Evolutionary conservation across 2,329 filamentous ascomycete genomes (phyloP), one percentile per base, ranked within the genome.

Genomic region (Knoxdaviesia capensis): DNA sequence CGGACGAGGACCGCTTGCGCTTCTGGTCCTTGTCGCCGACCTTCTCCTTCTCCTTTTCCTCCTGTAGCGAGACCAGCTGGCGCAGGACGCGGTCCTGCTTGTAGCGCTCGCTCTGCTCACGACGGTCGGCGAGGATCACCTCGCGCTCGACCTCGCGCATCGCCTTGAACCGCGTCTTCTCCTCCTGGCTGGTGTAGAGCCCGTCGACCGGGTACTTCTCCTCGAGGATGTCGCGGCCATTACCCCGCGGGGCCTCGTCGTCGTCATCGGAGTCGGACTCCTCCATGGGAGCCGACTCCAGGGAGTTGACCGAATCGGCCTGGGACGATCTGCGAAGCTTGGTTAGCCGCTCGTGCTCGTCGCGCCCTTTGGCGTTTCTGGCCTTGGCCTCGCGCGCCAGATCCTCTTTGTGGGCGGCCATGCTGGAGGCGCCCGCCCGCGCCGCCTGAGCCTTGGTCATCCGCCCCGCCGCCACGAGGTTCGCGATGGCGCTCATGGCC

Each of bases 71-170:
- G 39, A 92, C 70, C 46, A 92, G 75, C 51, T 81, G 79, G 46
- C 81, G 82, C 40, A 94, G 71, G 47, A 87, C 75, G 39, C 77
- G 70, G 53, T 90, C 85, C 60, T 94, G 88, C 45, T 80, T 74
- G 51, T 82, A 78, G 41, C 77, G 77, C 53, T 90, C 82, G 44
- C 87, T 78, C 56, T 90, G 77, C 51, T 84, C 76, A 34, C 80
- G 79, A 49, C 90, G 84, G 50, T 93, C 83, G 20, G 86, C 88
- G 6, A 98, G 71, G 38, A 94, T 78, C 55, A 85, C 76, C 59
- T 98, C 90, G 47, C 88, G 80, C 54, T 93, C 78, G 41, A 96
- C 78, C 62, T 96, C 87, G 31, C 86, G 79, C 71, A 94, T 76
- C 44, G 68, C 72, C 70, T 90, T 77, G 47, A 98, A 90, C 41